Evolutionary conservation across 2,329 filamentous ascomycete genomes (phyloP).

Genomic region (Penicillium griseofulvum): DNA sequence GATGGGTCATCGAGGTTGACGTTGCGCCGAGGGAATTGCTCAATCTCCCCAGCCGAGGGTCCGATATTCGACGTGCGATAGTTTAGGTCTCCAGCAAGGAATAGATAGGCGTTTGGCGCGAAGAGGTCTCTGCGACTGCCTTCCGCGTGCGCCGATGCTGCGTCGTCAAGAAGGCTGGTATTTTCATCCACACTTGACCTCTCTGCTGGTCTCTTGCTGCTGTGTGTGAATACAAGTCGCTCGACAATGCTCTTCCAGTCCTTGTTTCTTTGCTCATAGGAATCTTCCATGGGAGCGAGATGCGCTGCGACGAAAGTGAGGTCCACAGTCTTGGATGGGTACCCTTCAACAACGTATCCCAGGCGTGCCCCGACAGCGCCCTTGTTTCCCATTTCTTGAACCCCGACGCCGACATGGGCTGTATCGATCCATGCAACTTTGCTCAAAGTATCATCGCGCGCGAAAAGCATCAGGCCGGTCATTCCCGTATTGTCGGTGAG

Average conservation of each 20-base stretch:
- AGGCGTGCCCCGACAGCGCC: slow-evolving; percentile 80
- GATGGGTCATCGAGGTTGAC: slow-evolving; percentile 51
- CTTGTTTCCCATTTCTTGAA: slow-evolving; percentile 92
- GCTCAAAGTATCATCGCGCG: slow-evolving; percentile 57
- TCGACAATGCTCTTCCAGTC: slow-evolving; percentile 87
- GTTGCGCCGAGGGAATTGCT: slow-evolving; percentile 62
- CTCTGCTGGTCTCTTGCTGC: slow-evolving; percentile 8
- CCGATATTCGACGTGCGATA: slow-evolving; percentile 75
- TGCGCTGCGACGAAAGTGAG: slow-evolving; percentile 87
- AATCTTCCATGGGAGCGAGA: slow-evolving; percentile 82
- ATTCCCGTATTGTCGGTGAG: slow-evolving; percentile 76
- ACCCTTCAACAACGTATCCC: slow-evolving; percentile 50
- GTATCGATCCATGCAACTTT: slow-evolving; percentile 66
- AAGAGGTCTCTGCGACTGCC: slow-evolving; percentile 58
- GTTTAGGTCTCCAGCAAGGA: slow-evolving; percentile 90
- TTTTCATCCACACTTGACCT: slow-evolving; percentile 27
- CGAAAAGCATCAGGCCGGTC: slow-evolving; percentile 86
- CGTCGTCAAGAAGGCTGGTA: slow-evolving; percentile 30
- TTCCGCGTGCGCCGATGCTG: slow-evolving; percentile 29
- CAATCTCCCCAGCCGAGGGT: slow-evolving; percentile 58
- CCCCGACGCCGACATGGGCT: slow-evolving; percentile 80
- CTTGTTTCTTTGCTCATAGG: slow-evolving; percentile 69
- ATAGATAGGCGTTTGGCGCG: slow-evolving; percentile 70
- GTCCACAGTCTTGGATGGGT: slow-evolving; percentile 53
- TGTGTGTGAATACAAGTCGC: slow-evolving; percentile 67